phyloP scores from a whole-genome alignment of 2,329 filamentous ascomycete genomes.

The Purpureocillium takamizusanense region DNA sequence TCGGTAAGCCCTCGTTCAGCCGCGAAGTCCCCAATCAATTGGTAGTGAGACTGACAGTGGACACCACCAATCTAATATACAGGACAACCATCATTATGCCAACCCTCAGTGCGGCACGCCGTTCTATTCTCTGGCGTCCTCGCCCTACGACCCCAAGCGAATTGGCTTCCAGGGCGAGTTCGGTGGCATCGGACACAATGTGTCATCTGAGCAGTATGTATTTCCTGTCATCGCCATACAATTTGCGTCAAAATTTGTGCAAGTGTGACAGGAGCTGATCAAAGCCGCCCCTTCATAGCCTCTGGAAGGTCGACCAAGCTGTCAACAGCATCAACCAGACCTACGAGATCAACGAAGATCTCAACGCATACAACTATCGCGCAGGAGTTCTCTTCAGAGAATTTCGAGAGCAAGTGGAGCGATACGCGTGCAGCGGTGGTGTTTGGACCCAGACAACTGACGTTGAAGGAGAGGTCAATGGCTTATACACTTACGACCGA shows the following conservation, averaged over 20 bases:
- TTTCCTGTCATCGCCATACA: not conserved
- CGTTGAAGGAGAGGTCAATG: conserved; percentile 67
- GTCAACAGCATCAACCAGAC: conserved; percentile 55
- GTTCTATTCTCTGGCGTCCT: conserved; percentile 50
- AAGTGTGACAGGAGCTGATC: not conserved
- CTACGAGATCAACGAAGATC: conserved; percentile 53
- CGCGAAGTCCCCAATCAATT: too few relatives aligned
- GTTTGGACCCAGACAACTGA: conserved; percentile 69
- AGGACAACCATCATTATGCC: conserved; percentile 65
- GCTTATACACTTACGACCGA: conserved; percentile 60
- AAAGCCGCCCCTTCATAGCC: conserved; percentile 23
- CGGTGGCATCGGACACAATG: conserved; percentile 58
- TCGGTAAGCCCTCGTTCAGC: conserved; percentile 17
- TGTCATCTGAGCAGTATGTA: conserved; percentile 49
- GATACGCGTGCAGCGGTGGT: conserved; percentile 55
- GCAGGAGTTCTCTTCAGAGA: conserved; percentile 51
- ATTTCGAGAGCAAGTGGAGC: conserved; percentile 50
- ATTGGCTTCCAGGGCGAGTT: conserved; percentile 67
- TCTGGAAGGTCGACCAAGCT: conserved; percentile 55
- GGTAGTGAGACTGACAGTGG: too few relatives aligned
- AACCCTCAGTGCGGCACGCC: conserved; percentile 63
- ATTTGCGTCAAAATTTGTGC: not conserved
- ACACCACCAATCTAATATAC: too few relatives aligned
- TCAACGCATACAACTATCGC: conserved; percentile 59
- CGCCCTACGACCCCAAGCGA: conserved; percentile 46